Conservation (phyloP, 768 basidiomycete species). For the Boletus subparvulus region DNA sequence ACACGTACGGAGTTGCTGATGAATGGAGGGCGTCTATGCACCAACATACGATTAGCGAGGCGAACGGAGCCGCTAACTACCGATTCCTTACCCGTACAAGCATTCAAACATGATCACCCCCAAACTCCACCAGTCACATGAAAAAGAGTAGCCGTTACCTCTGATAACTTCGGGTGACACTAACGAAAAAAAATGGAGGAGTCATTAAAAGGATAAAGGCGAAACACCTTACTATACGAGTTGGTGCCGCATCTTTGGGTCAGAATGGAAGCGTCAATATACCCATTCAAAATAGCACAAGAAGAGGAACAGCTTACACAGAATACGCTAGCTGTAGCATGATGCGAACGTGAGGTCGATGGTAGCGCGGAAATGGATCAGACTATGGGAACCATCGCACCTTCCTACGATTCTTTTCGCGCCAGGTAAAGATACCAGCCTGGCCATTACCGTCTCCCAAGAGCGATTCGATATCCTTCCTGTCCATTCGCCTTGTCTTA, state of each 20-base stretch:
- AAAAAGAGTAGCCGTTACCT: slow-evolving; percentile 89
- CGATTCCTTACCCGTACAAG: slow-evolving; percentile 72
- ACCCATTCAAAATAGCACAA: slow-evolving; percentile 7
- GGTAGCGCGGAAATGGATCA: slow-evolving; percentile 29
- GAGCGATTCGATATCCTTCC: slow-evolving; percentile 76
- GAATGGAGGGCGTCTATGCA: slow-evolving; percentile 85
- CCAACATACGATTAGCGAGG: slow-evolving; percentile 23
- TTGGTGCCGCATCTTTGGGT: slow-evolving; percentile 74
- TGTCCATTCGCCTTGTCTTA: slow-evolving; percentile 77
- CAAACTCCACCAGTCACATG: slow-evolving; percentile 98
- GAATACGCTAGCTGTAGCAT: slow-evolving; percentile 75
- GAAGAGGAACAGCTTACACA: slow-evolving; percentile 55
- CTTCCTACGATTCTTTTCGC: slow-evolving; percentile 91
- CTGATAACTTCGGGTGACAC: slow-evolving; percentile 92
- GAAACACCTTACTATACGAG: slow-evolving; percentile 69
- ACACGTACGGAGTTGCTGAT: slow-evolving; percentile 83
- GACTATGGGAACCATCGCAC: slow-evolving; percentile 44
- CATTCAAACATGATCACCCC: slow-evolving; percentile 97
- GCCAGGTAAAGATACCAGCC: slow-evolving; percentile 89
- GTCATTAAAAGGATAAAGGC: slow-evolving; percentile 27
- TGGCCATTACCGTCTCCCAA: slow-evolving; percentile 83
- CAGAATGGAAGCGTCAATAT: slow-evolving; percentile 31
- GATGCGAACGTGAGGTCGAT: slow-evolving; percentile 24
- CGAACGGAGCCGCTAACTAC: slow-evolving; percentile 27
- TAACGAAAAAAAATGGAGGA: slow-evolving; percentile 34